Conservation (phyloP, 495 filamentous ascomycete species). For the Penicillium atrosanguineum region DNA sequence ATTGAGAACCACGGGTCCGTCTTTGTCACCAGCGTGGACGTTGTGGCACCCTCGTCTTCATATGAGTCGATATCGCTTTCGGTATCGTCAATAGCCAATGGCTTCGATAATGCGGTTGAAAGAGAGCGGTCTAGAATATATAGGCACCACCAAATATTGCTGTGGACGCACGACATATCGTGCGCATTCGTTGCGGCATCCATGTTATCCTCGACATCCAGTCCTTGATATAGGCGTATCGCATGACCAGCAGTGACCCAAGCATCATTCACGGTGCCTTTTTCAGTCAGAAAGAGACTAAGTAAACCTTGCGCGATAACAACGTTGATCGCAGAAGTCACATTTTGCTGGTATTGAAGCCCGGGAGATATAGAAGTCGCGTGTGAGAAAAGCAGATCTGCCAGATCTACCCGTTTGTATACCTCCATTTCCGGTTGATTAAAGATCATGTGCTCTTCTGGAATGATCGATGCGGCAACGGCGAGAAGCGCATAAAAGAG, state of each 20-base stretch:
- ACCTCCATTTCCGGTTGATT: not conserved
- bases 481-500: slow-evolving; percentile 18
- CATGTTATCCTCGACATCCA: slow-evolving; percentile 9
- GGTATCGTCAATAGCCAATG: slow-evolving; percentile 17
- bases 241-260: slow-evolving; percentile 19
- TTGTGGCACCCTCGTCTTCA: not conserved
- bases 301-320: slow-evolving; percentile 11
- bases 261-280: slow-evolving; percentile 16
- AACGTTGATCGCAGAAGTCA: slow-evolving; percentile 8
- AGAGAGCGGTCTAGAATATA: slow-evolving; percentile 20
- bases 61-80: slow-evolving; percentile 10
- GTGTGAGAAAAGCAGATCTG: slow-evolving; percentile 6
- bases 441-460: slow-evolving; percentile 8
- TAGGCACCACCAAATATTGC: slow-evolving; percentile 20
- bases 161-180: not conserved
- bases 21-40: not conserved
- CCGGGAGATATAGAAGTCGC: not conserved
- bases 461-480: slow-evolving; percentile 6
- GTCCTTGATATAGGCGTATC: slow-evolving; percentile 16
- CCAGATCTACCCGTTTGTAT: slow-evolving; percentile 7
- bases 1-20: slow-evolving; percentile 13
- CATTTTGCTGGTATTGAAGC: not conserved
- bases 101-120: slow-evolving; percentile 13
- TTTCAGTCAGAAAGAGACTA: slow-evolving; percentile 14
- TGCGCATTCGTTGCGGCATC: not conserved